Evolutionary conservation across 331 rosid species (phyloP), one percentile per base, ranked within the genome.

Genomic region (Stylosanthes scabra): DNA sequence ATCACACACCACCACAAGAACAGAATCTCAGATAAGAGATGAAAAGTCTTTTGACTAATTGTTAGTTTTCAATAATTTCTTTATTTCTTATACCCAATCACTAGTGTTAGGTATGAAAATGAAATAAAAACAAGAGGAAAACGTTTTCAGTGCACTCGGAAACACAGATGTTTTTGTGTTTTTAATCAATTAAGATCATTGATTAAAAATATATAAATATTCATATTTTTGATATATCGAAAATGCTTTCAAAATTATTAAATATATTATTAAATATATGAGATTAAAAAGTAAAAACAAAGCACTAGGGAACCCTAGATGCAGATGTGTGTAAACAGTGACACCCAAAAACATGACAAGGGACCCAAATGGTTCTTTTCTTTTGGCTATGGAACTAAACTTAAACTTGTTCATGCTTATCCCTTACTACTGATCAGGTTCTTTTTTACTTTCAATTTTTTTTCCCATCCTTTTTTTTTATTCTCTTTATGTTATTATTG

Each of bases 21-120:
- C 88, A 89, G 93, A 91, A 91, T 91, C 96, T 91, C 77, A 88
- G 87, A 84, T 84, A 76, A 86, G 84, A 71, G 88, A 76, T 84
- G 89, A 83, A 83, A 83, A 83, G 64, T 75, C 86, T 72, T 88
- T 89, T 84, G 88, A 89, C 93, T 85, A 65, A 39, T 16, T 34
- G 39, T 34, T 3, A 34, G 39, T 3, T 34, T 34, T 34, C 6
- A 34, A 3, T 34, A 34, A 34, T 45, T 28, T 72, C 63, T 28
- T 62, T 25, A 70, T 66, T 39, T 69, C 56, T 71, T 66, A 20
- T 59, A 15, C 67, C 83, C 80, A 29, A 44, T 77, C 82, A 74
- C 77, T 73, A 46, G 78, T 65, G 68, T 55, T 79, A 75, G 47
- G 28, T 9, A 37, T 51, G 58, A 34, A 34, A 34, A 20, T 20